Evolutionary conservation across 2,329 filamentous ascomycete species (phyloP).

Genomic region (Colletotrichum shisoi): DNA sequence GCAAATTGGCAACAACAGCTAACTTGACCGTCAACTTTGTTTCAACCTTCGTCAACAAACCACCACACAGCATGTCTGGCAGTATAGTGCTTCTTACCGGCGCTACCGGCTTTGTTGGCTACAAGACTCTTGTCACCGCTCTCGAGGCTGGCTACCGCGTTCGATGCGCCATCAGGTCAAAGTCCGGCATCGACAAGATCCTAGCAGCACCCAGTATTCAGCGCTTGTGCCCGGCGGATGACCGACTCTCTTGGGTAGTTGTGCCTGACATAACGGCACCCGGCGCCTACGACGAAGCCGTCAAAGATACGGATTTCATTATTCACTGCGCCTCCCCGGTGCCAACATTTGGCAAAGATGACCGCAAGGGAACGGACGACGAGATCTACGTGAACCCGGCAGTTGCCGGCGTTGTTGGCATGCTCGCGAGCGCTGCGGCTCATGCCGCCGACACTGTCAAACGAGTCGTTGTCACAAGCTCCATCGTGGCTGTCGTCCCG

Average conservation of each 20-base stretch:
- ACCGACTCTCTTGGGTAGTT: slow-evolving; percentile 43
- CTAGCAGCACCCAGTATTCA: slow-evolving; percentile 31
- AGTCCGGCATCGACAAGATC: slow-evolving; percentile 34
- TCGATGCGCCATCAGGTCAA: slow-evolving; percentile 45
- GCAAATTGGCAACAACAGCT: too few relatives aligned
- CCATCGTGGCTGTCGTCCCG: slow-evolving; percentile 42
- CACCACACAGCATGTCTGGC: not conserved
- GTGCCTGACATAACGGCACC: slow-evolving; percentile 50
- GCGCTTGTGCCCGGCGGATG: slow-evolving; percentile 27
- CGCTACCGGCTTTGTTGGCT: slow-evolving; percentile 47
- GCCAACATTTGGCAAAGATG: slow-evolving; percentile 1
- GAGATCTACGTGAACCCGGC: slow-evolving; percentile 13
- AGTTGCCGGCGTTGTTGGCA: not conserved
- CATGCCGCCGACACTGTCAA: slow-evolving; percentile 43
- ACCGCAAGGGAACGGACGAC: not conserved
- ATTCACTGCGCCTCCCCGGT: slow-evolving; percentile 47
- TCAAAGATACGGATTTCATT: slow-evolving; percentile 51
- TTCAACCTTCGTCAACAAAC: not conserved
- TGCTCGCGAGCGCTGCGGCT: slow-evolving; percentile 9
- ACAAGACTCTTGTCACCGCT: slow-evolving; percentile 42
- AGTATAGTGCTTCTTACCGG: slow-evolving; percentile 43
- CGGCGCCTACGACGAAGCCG: slow-evolving; percentile 52
- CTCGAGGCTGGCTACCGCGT: slow-evolving; percentile 44
- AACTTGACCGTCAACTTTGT: not conserved
- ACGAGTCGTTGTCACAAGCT: slow-evolving; percentile 55